Evolutionary conservation across 139 green algal genomes (phyloP), one percentile per base, ranked within the genome.

Genomic region (Haematococcus lacustris): DNA sequence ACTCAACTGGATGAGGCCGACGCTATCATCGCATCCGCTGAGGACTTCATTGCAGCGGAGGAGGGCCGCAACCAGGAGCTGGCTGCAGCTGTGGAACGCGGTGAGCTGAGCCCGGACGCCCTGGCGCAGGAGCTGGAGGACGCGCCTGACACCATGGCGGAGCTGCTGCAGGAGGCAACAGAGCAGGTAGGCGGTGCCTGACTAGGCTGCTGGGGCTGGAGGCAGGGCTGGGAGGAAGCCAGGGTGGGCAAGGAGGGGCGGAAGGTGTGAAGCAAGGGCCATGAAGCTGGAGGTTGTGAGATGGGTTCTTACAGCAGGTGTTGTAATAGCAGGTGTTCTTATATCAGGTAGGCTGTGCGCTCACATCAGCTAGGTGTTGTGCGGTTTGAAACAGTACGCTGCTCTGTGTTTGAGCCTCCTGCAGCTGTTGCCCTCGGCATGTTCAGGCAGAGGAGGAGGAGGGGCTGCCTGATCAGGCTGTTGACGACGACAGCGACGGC

Each of bases 71-170:
- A 76, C 39, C 28, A 28, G 23, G 9, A 39, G 6, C 66, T 74
- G 51, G 38, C 51, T 30, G 51, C n/a, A 2, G 53, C 33, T 9
- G 73, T 78, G 37, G 51, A 37, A 33, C 37, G 47, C 38, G 73
- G 73, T n/a, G 73, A 77, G 78, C 73, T 79, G 64, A 38, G 69
- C 33, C 33, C 78, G 26, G 78, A 83, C 38, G 70, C 62, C 26
- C 64, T 83, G 59, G 78, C 76, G 2, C 70, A 83, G 51, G 78
- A 76, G 34, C 38, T 80, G 47, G 78, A 71, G 64, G 73, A 71
- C 7, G 43, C 66, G 9, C 59, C 32, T 40, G 78, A 83, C 32
- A 47, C 67, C 43, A 32, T 47, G 67, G 67, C 38, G 3, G 67
- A 72, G 67, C 23, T 64, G 7, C 21, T 64, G 17, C 33, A 38